Evolutionary conservation across 2,329 filamentous ascomycete species (phyloP), one percentile per base, ranked within the genome.

Genomic region (Penicillium sp.): DNA sequence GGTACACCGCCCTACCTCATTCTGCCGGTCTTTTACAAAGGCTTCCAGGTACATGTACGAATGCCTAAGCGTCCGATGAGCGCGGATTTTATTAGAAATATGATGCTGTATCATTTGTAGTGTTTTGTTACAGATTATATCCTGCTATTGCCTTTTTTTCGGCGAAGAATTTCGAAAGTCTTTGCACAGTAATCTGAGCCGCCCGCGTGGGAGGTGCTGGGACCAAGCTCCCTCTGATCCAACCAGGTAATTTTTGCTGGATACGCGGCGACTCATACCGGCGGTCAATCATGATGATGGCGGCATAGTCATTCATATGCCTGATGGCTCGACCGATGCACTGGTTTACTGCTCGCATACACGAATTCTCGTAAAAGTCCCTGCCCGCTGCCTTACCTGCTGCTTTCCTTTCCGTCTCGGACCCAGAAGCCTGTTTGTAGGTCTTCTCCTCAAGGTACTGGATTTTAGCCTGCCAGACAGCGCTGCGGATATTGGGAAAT

Each of bases 301-400:
- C 87, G 5, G 94, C 94, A 74, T 96, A 97, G 74, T 99, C 94
- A 24, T 84, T 85, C 53, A 82, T 83, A 71, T 99, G 94, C 45
- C 94, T 81, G 66, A 99, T 97, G 1, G 92, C 94, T 56, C 94
- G 81, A 1, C 94, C 94, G 64, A 99, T 92, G 69, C 90, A 94
- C 78, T 99, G 94, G 72, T 99, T 99, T 5, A 99, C 94, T 5
- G 92, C 91, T 38, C 94, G 83, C 92, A 99, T 97, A 72, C 92
- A 97, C 0, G 90, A 85, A 70, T 97, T 97, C 72, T 97, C 92
- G 69, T 95, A 96, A 69, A 90, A 96, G 58, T 93, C 89, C 50
- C 88, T 79, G 2, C 88, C 86, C 5, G 86, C 77, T 18, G 69
- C 69, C 46, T 78, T 79, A 8, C 78, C 76, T 37, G 68, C 69